Base-by-base conservation (phyloP, 2,329 filamentous ascomycete genomes). In the Colletotrichum cereale region DNA sequence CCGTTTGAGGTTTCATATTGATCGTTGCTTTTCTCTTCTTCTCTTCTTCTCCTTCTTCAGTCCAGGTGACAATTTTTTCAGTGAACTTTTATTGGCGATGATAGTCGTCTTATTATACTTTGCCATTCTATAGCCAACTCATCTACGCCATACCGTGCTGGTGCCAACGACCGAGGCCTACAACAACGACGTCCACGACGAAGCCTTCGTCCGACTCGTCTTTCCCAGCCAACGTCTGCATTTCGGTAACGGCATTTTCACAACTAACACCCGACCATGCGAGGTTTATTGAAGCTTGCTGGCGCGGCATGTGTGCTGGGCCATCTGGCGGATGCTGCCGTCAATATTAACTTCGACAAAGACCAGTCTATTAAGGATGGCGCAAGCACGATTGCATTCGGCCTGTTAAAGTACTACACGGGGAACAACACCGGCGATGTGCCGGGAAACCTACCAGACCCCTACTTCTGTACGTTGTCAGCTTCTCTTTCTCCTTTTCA, bases 381-480 rank as follows among this genome's bases (percentile, higher is more conserved):
- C 1, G 82, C 82, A 1, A 77, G 77, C 68, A 81, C 80, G 14
- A 79, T 83, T 67, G 82, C 80, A 16, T 82, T 76, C 62, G 80
- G 80, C 12, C 62, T 82, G 65, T 76, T 82, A 72, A 82, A 80
- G 44, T 84, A 78, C 74, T 84, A 84, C 70, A 83, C 82, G 1
- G 88, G 88, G 68, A 89, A 90, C 79, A 86, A 88, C 75, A 89
- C 88, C 0, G 88, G 88, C 67, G 88, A 90, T 74, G 82, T 82
- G 0, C 85, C 88, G 2, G 88, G 88, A 36, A 90, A 90, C 78
- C 78, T 90, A 56, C 88, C 88, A 18, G 83, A 85, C 62, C 88
- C 87, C 21, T 92, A 91, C 76, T 93, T 91, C 79, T 94, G 92
- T 82, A 81, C 84, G 81, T 81, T 80, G 34, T 14, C n/a, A 40